Evolutionary conservation across 2,329 filamentous ascomycete genomes (phyloP), one percentile per base, ranked within the genome.

Genomic region (Fusarium temperatum): DNA sequence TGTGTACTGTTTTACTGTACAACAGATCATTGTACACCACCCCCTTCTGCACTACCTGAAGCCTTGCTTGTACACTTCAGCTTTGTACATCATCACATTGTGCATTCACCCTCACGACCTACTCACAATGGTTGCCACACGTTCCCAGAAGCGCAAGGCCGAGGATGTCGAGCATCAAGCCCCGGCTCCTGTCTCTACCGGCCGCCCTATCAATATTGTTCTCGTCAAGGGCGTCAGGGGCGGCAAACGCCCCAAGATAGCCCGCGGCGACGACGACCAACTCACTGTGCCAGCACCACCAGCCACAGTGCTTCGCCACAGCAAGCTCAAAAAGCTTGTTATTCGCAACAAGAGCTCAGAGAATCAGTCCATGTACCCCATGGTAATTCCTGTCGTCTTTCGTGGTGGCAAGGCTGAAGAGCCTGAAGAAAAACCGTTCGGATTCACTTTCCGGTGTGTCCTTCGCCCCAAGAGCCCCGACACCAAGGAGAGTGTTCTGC

Each of bases 21-120:
- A 36, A 26, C 3, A 53, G 3, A 8, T 12, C 8, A 11, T 54
- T 39, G 20, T 36, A 22, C 24, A 54, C 4, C 7, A 22, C 20
- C 24, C 38, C 5, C 18, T 20, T 24, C 22, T 24, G 17, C 30
- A 24, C 28, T 35, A 35, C 32, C 0, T 15, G 0, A 0, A 8
- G 14, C 32, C 4, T 22, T 26, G 18, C 6, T 22, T 22, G 18
- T 39, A 54, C 35, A n/a, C 20, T 22, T 22, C 24, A 26, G 4
- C 50, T 36, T 11, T 36, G 15, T 54, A 28, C 32, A 36, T 22
- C 14, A 28, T 13, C 32, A 22, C 14, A 7, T 38, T 28, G n/a
- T 38, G 20, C 18, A 38, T 15, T 38, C 30, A 35, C n/a, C 3
- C n/a, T 24, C 30, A 51, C n/a, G 12, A 28, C 35, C 15, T 10